These are phyloP conservation scores for Blastobotrys illinoisensis DNA, from an alignment of 1,139 yeast species.

Conservation along the genomic window DNA sequence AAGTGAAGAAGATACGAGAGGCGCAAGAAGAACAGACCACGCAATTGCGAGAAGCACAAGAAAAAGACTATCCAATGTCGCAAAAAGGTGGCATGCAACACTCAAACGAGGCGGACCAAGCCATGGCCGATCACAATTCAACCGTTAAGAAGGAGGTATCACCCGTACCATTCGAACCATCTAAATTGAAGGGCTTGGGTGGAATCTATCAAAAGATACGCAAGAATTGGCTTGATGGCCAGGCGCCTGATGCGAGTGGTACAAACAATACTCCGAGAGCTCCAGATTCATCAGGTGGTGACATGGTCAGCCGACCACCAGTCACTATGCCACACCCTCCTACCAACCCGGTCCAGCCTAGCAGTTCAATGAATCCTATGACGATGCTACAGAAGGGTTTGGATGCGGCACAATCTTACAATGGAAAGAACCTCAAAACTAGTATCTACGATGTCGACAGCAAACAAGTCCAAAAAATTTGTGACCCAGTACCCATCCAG, in stretches of 20 bases:
- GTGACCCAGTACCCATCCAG: conserved; percentile 8
- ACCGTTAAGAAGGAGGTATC: neutral
- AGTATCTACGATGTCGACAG: conserved; percentile 8
- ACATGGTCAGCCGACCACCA: neutral
- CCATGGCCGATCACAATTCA: neutral
- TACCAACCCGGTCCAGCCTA: neutral
- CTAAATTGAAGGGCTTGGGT: neutral
- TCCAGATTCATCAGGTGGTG: neutral
- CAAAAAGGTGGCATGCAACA: neutral
- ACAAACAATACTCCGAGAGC: neutral
- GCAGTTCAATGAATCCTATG: neutral
- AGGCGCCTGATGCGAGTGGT: neutral
- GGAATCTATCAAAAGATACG: conserved; percentile 1
- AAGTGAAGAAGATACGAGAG: conserved; percentile 7
- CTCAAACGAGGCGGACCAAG: neutral
- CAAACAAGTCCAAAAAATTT: conserved; percentile 5
- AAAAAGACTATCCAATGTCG: neutral
- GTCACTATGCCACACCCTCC: neutral
- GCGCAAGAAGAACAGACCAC: neutral
- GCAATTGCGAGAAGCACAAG: neutral
- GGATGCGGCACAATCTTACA: conserved; percentile 1
- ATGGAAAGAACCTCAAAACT: neutral
- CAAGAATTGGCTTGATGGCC: neutral
- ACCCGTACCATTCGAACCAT: neutral
- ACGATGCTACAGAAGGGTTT: conserved; percentile 3